Conservation (phyloP, 2,329 filamentous ascomycete species). For the Talaromyces sp. region DNA sequence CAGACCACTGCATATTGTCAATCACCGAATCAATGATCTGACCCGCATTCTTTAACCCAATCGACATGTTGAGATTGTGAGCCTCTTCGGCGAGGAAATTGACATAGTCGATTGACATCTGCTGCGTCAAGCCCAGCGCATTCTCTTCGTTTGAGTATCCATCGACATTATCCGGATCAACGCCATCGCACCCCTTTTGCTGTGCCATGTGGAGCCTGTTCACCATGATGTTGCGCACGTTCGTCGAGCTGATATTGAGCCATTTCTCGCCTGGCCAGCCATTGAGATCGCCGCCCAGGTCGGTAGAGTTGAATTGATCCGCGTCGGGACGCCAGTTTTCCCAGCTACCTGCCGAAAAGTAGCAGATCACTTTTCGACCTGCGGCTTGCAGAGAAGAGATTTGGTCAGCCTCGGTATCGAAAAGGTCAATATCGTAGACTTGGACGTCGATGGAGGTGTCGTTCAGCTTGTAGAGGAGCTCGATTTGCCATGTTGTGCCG, state of each 20-base stretch:
- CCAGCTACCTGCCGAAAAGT: conserved; percentile 69
- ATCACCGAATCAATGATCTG: conserved; percentile 55
- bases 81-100: conserved; percentile 58
- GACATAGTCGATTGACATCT: conserved; percentile 53
- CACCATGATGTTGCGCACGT: conserved; percentile 64
- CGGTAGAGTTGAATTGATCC: conserved; percentile 51
- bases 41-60: conserved; percentile 67
- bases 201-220: conserved; percentile 57
- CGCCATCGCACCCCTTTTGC: conserved; percentile 63
- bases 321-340: conserved; percentile 63
- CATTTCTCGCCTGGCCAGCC: conserved; percentile 67
- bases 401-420: conserved; percentile 49
- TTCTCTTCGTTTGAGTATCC: conserved; percentile 62
- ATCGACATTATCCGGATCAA: conserved; percentile 71
- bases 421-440: conserved; percentile 62
- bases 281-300: conserved; percentile 57
- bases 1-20: conserved; percentile 59
- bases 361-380: conserved; percentile 66
- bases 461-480: conserved; percentile 46
- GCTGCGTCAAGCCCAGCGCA: conserved; percentile 56
- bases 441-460: conserved; percentile 50
- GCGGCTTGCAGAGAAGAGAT: conserved; percentile 49
- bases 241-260: conserved; percentile 57
- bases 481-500: conserved; percentile 60
- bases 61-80: conserved; percentile 53